Evolutionary conservation across 768 basidiomycete species (phyloP).

Genomic region (Agrocybe pediades): DNA sequence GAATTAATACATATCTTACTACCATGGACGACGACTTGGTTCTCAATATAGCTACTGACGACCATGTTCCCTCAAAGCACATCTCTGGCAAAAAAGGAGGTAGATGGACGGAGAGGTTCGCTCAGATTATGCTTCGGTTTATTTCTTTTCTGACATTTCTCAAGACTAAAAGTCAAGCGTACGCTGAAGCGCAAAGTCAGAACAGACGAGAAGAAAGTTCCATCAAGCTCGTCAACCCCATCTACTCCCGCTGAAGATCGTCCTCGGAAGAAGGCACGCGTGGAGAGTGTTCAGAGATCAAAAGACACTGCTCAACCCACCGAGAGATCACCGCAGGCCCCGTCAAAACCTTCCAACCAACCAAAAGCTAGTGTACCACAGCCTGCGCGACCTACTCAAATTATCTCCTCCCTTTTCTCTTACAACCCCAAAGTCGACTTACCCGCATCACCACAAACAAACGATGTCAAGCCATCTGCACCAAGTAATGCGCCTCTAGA

Average conservation of each 20-base stretch:
- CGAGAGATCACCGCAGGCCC: conserved; percentile 10
- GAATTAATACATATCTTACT: neutral
- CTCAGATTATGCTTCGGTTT: conserved; percentile 4
- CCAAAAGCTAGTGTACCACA: conserved; percentile 15
- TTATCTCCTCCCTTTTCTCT: conserved; percentile 90
- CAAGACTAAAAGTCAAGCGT: conserved; percentile 77
- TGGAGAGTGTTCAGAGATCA: conserved; percentile 12
- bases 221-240: conserved; percentile 22
- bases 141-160: conserved; percentile 11
- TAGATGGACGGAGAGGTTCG: conserved; percentile 79
- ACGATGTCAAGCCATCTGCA: conserved; percentile 28
- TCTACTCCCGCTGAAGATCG: conserved; percentile 7
- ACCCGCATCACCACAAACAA: conserved; percentile 28
- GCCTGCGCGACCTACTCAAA: conserved; percentile 44
- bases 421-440: conserved; percentile 73
- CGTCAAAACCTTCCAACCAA: conserved; percentile 16
- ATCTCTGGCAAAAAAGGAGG: conserved; percentile 52
- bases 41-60: conserved; percentile 63
- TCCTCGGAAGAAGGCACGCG: conserved; percentile 25
- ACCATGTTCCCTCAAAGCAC: conserved; percentile 27
- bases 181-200: conserved; percentile 59
- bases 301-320: neutral
- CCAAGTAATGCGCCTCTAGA: conserved; percentile 89
- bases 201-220: conserved; percentile 32
- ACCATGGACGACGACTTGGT: conserved; percentile 75